Conservation (phyloP, 108 stramenopile species). For the Skeletonema grethae region DNA sequence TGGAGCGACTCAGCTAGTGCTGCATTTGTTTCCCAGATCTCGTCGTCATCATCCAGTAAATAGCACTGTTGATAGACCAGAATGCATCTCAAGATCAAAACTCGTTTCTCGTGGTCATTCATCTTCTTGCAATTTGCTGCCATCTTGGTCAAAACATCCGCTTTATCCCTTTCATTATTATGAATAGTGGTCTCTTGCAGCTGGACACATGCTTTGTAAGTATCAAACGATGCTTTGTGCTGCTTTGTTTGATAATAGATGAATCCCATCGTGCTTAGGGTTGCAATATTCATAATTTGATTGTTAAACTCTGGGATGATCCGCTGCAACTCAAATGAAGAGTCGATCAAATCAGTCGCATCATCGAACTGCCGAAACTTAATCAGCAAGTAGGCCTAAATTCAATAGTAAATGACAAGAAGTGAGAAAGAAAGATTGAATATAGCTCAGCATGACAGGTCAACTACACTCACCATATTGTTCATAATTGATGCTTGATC, state of each 20-base stretch:
- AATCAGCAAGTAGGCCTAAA: constrained; percentile 29
- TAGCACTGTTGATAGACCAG: constrained; percentile 42
- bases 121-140: constrained; percentile 33
- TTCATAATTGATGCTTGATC: constrained; percentile 53
- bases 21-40: constrained; percentile 47
- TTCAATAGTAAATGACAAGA: background rate
- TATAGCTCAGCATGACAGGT: background rate
- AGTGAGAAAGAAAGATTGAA: background rate
- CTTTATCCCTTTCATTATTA: constrained; percentile 40
- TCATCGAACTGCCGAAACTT: constrained; percentile 49
- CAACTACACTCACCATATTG: constrained; percentile 24
- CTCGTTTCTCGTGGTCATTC: constrained; percentile 46
- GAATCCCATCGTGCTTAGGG: constrained; percentile 50
- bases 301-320: constrained; percentile 28
- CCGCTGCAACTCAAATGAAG: constrained; percentile 51
- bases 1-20: constrained; percentile 38
- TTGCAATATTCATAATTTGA: constrained; percentile 36
- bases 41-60: constrained; percentile 44
- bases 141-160: constrained; percentile 45
- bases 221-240: constrained; percentile 38
- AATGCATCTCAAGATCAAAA: constrained; percentile 27
- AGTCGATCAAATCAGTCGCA: constrained; percentile 51
- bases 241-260: constrained; percentile 44
- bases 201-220: constrained; percentile 41
- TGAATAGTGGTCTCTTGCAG: constrained; percentile 28